Percentiles rank a stretch among this genome's conserved stretches.
Evolutionary conservation across 139 green algal genomes (phyloP).

Genomic region (Choricystis sp.): DNA sequence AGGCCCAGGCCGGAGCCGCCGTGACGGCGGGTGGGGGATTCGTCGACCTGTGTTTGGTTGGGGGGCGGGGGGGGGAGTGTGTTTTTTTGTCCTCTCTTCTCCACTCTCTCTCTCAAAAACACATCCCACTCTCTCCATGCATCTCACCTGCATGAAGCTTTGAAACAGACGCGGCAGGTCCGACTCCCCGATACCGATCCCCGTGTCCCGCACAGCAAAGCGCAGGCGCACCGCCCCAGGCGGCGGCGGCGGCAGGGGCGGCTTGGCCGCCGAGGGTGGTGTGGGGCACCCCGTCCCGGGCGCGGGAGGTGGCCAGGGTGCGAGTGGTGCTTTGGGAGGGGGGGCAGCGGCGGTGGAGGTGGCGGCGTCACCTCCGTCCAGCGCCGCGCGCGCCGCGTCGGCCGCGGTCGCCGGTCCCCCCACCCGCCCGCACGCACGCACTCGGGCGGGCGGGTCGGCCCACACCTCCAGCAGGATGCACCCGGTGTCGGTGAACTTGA

Average conservation of each 20-base stretch:
- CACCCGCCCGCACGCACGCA: neutral
- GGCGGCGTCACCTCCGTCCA: conserved; percentile 5
- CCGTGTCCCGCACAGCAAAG: conserved; percentile 59
- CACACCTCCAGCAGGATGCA: conserved; percentile 57
- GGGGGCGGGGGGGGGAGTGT: too few species aligned
- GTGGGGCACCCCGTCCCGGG: neutral
- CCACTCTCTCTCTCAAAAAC: too few species aligned
- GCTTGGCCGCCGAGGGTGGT: neutral
- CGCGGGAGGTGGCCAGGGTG: too few species aligned
- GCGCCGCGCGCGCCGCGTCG: neutral
- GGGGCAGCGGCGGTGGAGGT: neutral
- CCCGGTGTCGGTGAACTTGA: conserved; percentile 75
- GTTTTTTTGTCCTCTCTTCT: too few species aligned
- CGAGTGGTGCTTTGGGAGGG: neutral
- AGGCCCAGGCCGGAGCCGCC: conserved; percentile 69
- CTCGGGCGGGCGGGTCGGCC: conserved; percentile 7
- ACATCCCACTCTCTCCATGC: too few species aligned
- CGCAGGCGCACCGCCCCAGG: conserved; percentile 15
- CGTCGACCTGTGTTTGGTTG: conserved; percentile 49
- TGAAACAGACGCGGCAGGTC: conserved; percentile 52
- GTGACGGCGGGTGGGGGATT: conserved; percentile 44
- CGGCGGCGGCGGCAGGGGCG: neutral
- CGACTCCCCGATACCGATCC: conserved; percentile 47
- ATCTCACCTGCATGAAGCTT: conserved; percentile 46
- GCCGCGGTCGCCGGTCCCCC: neutral